These are phyloP conservation scores for Niebla homalea DNA, from an alignment of 495 filamentous ascomycete genomes.

Conservation along the genomic window DNA sequence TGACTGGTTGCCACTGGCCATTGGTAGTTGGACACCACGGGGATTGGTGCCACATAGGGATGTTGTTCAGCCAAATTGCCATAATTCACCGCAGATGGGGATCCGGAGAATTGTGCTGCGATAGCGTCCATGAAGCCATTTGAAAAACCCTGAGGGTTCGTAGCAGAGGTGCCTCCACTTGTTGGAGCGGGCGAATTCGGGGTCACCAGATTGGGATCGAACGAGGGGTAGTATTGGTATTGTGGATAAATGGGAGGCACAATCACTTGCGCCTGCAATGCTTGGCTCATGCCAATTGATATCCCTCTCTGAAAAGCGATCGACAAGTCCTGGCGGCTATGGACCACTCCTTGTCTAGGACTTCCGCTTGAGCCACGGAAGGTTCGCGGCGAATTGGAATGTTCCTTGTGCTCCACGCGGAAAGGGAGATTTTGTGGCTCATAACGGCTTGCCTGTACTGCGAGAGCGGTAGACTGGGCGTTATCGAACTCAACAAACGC, in stretches of 20 bases:
- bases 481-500: conserved; percentile 39
- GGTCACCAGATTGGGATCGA: background rate
- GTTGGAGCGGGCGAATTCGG: background rate
- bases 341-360: conserved; percentile 2
- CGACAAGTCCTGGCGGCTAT: conserved; percentile 9
- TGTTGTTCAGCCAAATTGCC: too few species aligned
- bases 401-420: conserved; percentile 20
- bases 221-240: conserved; percentile 11
- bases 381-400: conserved; percentile 4
- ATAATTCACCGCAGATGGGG: background rate
- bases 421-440: conserved; percentile 9
- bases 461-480: conserved; percentile 23
- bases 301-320: conserved; percentile 16
- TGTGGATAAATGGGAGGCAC: conserved; percentile 8
- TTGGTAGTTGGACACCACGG: background rate
- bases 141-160: background rate
- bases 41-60: too few species aligned
- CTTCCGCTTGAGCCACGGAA: conserved; percentile 4
- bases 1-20: conserved; percentile 1
- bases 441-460: conserved; percentile 18
- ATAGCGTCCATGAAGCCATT: background rate
- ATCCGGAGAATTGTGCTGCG: background rate
- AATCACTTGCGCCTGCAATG: conserved; percentile 10
- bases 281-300: conserved; percentile 15
- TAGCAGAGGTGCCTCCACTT: background rate